These are phyloP conservation scores for Tolypocladium tropicale DNA, from an alignment of 2,329 filamentous ascomycete species.

Conservation along the genomic window DNA sequence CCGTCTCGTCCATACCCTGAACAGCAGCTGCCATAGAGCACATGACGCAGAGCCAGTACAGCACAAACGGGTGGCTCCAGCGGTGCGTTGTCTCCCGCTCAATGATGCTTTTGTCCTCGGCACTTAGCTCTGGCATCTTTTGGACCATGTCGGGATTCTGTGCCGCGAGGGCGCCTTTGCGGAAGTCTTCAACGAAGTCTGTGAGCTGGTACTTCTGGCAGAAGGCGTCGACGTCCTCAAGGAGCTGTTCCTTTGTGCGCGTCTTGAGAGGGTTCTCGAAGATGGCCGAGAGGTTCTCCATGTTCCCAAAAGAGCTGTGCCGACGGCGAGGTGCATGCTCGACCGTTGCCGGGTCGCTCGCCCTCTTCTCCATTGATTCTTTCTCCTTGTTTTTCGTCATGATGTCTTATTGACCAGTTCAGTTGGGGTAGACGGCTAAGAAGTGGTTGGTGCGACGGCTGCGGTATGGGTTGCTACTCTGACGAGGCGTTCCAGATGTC, in stretches of 20 bases:
- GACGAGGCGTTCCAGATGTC: not conserved
- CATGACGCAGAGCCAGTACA: constrained; percentile 25
- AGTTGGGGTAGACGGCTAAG: not conserved
- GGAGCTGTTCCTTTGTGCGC: constrained; percentile 4
- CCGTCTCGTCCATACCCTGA: constrained; percentile 57
- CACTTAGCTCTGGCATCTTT: constrained; percentile 25
- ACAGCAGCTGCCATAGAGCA: constrained; percentile 41
- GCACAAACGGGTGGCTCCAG: constrained; percentile 20
- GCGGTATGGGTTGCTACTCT: not conserved
- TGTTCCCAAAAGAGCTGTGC: constrained; percentile 4
- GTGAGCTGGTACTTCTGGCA: constrained; percentile 26
- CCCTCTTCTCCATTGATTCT: not conserved
- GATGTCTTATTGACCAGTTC: not conserved
- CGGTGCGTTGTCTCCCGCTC: constrained; percentile 17
- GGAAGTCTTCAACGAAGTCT: constrained; percentile 33
- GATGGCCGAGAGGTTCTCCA: constrained; percentile 5
- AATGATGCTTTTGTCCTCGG: constrained; percentile 17
- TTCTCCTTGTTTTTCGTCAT: not conserved
- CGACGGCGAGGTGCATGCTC: constrained; percentile 2
- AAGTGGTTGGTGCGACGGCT: not conserved
- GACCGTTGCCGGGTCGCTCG: constrained; percentile 1
- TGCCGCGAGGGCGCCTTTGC: constrained; percentile 25
- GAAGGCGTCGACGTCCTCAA: constrained; percentile 5
- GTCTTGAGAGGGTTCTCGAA: constrained; percentile 7
- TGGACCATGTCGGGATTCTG: constrained; percentile 32